phyloP scores from a whole-genome alignment of 192 early-diverging fungal genomes.

The Phycomyces nitens region DNA sequence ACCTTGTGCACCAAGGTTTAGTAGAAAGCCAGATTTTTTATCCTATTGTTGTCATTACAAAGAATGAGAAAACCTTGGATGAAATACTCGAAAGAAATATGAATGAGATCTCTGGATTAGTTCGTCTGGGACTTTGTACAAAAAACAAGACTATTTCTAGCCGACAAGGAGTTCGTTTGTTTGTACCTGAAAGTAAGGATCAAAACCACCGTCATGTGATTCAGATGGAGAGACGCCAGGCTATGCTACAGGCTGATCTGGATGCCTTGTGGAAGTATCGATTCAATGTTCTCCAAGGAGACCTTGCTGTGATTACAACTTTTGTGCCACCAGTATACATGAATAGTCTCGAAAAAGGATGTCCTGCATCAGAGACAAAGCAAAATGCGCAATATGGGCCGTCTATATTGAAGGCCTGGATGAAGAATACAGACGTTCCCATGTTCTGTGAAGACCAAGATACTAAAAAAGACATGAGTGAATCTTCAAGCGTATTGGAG shows the following conservation, averaged over 20 bases:
- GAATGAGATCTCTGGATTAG: constrained; percentile 9
- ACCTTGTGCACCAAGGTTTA: constrained; percentile 23
- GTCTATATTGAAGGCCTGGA: background rate
- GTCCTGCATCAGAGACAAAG: background rate
- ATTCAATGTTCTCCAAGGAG: background rate
- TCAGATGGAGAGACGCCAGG: background rate
- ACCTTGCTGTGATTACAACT: background rate
- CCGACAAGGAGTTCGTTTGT: background rate
- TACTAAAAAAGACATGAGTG: too few relatives aligned
- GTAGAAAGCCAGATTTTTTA: constrained; percentile 8
- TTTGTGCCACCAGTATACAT: constrained; percentile 11
- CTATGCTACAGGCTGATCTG: constrained; percentile 5
- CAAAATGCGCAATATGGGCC: background rate
- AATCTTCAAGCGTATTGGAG: too few relatives aligned
- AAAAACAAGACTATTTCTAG: background rate
- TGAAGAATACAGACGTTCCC: too few relatives aligned
- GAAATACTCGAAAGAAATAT: constrained; percentile 11
- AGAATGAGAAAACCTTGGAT: constrained; percentile 13
- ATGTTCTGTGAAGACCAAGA: too few relatives aligned
- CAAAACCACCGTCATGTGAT: background rate
- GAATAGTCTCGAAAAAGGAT: background rate
- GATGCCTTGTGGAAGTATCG: constrained; percentile 1
- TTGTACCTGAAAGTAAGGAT: background rate
- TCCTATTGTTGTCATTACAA: constrained; percentile 28
- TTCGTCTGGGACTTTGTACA: constrained; percentile 22